Evolutionary conservation across 1,139 yeast species (phyloP).

Genomic region (Saccharomyces hybrid): DNA sequence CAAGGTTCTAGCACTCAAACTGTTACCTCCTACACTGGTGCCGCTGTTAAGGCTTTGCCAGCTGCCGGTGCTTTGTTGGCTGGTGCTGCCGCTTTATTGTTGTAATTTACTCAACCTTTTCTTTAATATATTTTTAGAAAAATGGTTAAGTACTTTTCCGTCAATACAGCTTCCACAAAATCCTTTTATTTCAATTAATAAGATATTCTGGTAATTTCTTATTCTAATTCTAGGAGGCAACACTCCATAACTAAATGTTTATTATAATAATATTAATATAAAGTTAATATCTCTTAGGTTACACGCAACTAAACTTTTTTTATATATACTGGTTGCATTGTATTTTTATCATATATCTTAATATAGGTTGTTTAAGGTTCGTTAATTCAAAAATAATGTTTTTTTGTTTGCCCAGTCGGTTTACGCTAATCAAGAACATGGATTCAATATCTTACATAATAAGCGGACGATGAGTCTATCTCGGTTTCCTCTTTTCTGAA

Average conservation of each 20-base stretch:
- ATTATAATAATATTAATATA: not conserved
- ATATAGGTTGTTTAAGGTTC: slow-evolving; percentile 11
- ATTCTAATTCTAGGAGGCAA: not conserved
- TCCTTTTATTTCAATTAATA: not conserved
- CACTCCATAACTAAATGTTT: not conserved
- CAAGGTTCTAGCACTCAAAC: slow-evolving; percentile 5
- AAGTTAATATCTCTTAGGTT: not conserved
- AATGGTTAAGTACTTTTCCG: not conserved
- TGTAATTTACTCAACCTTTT: slow-evolving; percentile 18
- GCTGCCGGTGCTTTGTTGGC: slow-evolving; percentile 35
- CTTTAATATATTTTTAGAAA: not conserved
- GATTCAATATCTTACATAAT: not conserved
- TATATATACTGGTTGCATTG: not conserved
- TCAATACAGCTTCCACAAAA: not conserved
- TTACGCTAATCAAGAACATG: not conserved
- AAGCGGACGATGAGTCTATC: not conserved
- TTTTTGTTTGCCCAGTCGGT: slow-evolving; percentile 1
- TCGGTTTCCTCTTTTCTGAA: not conserved
- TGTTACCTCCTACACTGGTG: slow-evolving; percentile 28
- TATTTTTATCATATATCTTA: slow-evolving; percentile 1
- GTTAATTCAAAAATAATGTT: slow-evolving; percentile 6
- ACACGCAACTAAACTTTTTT: not conserved
- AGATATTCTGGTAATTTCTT: slow-evolving; percentile 1
- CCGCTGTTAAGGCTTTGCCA: slow-evolving; percentile 32
- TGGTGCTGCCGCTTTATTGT: slow-evolving; percentile 35